Conservation (phyloP, 768 basidiomycete genomes). For the Vishniacozyma victoriae region DNA sequence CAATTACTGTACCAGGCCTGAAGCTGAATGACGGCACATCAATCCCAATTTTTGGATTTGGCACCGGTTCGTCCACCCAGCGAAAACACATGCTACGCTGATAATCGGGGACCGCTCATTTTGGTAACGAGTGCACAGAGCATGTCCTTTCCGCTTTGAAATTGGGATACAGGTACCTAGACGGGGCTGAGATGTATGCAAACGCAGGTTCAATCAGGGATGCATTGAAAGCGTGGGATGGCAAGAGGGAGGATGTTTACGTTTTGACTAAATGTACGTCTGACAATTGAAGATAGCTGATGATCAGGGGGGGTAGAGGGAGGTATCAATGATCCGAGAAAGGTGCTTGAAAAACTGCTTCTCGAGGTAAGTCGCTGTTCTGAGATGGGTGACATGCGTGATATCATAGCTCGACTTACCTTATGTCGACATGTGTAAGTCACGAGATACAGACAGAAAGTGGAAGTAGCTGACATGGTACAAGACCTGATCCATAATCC, state of each 20-base stretch:
- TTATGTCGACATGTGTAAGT: slow-evolving; percentile 45
- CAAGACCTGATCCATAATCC: slow-evolving; percentile 59
- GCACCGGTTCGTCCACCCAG: slow-evolving; percentile 19
- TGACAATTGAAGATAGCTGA: no score
- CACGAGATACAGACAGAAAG: background rate
- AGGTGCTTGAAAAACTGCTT: slow-evolving; percentile 54
- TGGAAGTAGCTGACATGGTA: no score
- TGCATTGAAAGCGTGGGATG: slow-evolving; percentile 25
- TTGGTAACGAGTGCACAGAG: slow-evolving; percentile 4
- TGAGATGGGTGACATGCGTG: no score
- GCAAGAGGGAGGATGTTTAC: slow-evolving; percentile 50
- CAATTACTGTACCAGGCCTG: slow-evolving; percentile 12
- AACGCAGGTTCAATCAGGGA: slow-evolving; percentile 40
- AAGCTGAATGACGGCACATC: slow-evolving; percentile 26
- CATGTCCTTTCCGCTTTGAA: slow-evolving; percentile 27
- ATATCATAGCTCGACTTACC: background rate
- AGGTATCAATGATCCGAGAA: slow-evolving; percentile 17
- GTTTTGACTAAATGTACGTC: slow-evolving; percentile 50
- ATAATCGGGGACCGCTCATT: slow-evolving; percentile 19
- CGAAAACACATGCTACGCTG: no score
- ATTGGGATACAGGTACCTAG: slow-evolving; percentile 35
- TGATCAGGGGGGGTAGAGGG: background rate
- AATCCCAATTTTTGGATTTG: slow-evolving; percentile 29
- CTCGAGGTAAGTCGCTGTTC: slow-evolving; percentile 54
- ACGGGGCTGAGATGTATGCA: slow-evolving; percentile 39